A percentile compares a stretch with the other conserved stretches of the same genome.
These are phyloP conservation scores for Wickerhamiella spandovensis DNA, from an alignment of 805 yeast species.

Conservation along the genomic window DNA sequence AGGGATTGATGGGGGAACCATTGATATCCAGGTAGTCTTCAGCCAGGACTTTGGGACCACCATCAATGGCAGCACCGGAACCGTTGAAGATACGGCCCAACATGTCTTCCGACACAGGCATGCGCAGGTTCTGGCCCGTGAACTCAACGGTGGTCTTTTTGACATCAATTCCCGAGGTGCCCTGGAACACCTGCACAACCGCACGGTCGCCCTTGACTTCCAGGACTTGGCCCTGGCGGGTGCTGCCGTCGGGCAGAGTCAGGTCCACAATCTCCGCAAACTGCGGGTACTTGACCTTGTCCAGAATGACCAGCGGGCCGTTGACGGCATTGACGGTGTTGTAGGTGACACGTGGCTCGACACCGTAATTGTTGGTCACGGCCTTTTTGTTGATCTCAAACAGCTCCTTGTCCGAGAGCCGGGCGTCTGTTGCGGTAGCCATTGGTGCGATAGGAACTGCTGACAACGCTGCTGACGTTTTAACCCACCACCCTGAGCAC, in stretches of 20 bases:
- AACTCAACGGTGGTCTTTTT: conserved; percentile 95
- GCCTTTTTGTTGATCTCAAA: conserved; percentile 79
- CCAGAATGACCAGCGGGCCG: conserved; percentile 90
- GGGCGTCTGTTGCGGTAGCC: conserved; percentile 14
- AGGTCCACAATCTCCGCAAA: conserved; percentile 93
- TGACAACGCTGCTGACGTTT: not conserved
- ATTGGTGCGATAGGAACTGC: not conserved
- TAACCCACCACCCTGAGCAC: no score
- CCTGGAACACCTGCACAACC: conserved; percentile 97
- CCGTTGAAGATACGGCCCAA: conserved; percentile 98
- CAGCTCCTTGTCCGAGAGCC: conserved; percentile 23
- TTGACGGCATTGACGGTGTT: conserved; percentile 97
- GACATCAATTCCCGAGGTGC: conserved; percentile 97
- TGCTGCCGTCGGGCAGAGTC: conserved; percentile 90
- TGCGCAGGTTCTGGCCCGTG: conserved; percentile 86
- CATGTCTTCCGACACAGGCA: conserved; percentile 93
- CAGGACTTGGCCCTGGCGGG: conserved; percentile 93
- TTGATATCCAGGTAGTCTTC: conserved; percentile 97
- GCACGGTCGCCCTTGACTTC: conserved; percentile 97
- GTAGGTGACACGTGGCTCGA: conserved; percentile 82
- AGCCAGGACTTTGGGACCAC: conserved; percentile 96
- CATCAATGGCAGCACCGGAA: conserved; percentile 95
- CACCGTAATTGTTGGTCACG: conserved; percentile 78
- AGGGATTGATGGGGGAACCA: conserved; percentile 98
- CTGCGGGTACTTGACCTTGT: conserved; percentile 76